Evolutionary conservation across 345 rosid genomes (phyloP).

Genomic region (Populus ilicifolia): DNA sequence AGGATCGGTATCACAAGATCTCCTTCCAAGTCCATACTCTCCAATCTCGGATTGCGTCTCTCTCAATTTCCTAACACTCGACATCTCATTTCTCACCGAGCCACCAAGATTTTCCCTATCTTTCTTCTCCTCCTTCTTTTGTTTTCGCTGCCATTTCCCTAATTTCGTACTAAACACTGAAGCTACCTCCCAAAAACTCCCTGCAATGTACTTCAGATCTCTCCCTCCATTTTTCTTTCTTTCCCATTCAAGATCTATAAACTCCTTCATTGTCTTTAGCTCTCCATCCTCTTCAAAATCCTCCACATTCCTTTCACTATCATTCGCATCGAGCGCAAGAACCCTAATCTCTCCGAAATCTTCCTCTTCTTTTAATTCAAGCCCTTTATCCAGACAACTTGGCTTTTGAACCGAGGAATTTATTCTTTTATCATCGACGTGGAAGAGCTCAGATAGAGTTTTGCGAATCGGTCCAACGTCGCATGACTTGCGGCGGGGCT

Average conservation of each 20-base stretch:
- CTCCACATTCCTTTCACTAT: background rate
- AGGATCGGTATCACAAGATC: slow-evolving; percentile 53
- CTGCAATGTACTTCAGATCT: slow-evolving; percentile 16
- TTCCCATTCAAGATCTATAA: slow-evolving; percentile 60
- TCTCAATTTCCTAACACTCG: slow-evolving; percentile 13
- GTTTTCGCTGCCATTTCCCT: slow-evolving; percentile 45
- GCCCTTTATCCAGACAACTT: slow-evolving; percentile 9
- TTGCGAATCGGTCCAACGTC: slow-evolving; percentile 32
- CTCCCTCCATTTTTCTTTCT: slow-evolving; percentile 29
- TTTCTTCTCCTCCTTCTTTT: slow-evolving; percentile 26
- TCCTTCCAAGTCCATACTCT: slow-evolving; percentile 45
- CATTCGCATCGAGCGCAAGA: slow-evolving; percentile 7
- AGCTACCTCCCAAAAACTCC: slow-evolving; percentile 47
- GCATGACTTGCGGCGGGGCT: slow-evolving; percentile 57
- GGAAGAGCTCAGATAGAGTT: slow-evolving; percentile 47
- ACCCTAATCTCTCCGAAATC: slow-evolving; percentile 18
- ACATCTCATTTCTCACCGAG: background rate
- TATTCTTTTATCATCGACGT: slow-evolving; percentile 28
- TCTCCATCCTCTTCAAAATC: slow-evolving; percentile 41
- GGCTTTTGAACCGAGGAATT: slow-evolving; percentile 18
- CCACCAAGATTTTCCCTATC: slow-evolving; percentile 1
- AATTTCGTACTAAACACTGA: slow-evolving; percentile 48
- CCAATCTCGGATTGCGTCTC: slow-evolving; percentile 46
- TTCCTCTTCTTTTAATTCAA: slow-evolving; percentile 22
- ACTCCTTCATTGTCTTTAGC: slow-evolving; percentile 55